Evolutionary conservation across 768 basidiomycete species (phyloP), one percentile per base, ranked within the genome.

Genomic region (Suillus lakei): DNA sequence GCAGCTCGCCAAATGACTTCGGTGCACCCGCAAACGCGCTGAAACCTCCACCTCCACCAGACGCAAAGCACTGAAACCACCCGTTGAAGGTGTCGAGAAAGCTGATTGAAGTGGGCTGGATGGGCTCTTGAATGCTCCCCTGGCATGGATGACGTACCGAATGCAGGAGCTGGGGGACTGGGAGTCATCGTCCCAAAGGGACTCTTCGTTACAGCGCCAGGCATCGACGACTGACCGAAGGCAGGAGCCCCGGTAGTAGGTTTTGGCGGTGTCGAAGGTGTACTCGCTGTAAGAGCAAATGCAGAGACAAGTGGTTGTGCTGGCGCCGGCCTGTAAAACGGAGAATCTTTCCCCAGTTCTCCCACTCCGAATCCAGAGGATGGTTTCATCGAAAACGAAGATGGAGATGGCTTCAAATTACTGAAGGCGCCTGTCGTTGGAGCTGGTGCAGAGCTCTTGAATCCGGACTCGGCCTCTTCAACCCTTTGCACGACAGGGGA

Each of bases 1-100:
- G 76, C 54, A 92, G 71, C 34, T 91, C 88, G n/a, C 79, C 75
- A 68, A 90, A 93, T 0, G 91, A 85, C 68, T 83, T 85, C 1
- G 78, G 65, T 4, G 77, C 60, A 1, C 83, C 82, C 16, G 83
- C 81, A 68, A 88, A 88, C 0, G 86, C 83, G 39, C 81, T 70
- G 68, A 90, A 90, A 3, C 81, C 87, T 34, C 83, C 78, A 2
- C 77, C 70, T 15, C 73, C 59, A 0, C 80, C 66, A 15, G 74
- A 58, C 4, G 56, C 65, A 63, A 74, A 10, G 73, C 68, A 39
- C 65, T 68, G 62, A 80, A 79, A 6, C 66, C 75, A 38, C 74
- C 61, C 5, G 60, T 39, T 15, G 41, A 72, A 60, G 56, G 71
- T 62, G 46, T 62, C 2, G 75, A 34, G 18, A 54, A 54, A 21